These are phyloP conservation scores for Phytophthora sansomeana DNA, from an alignment of 352 stramenopile genomes.

Conservation along the genomic window DNA sequence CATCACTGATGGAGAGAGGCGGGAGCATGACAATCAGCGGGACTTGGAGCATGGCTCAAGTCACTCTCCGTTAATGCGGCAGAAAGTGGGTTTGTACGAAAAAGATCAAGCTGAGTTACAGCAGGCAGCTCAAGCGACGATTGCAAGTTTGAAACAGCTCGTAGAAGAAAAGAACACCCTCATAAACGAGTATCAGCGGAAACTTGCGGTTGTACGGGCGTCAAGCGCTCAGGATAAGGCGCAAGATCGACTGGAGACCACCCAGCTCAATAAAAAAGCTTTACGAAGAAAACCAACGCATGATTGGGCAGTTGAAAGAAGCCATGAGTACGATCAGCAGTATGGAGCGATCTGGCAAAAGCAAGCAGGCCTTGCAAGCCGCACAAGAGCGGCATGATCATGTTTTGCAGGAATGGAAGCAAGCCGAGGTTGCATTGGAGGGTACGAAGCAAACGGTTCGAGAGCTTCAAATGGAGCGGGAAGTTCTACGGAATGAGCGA, in stretches of 20 bases:
- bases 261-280: conserved; percentile 73
- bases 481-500: conserved; percentile 65
- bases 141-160: conserved; percentile 84
- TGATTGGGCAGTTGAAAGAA: conserved; percentile 78
- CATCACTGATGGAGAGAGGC: conserved; percentile 23
- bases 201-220: conserved; percentile 55
- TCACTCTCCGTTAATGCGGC: conserved; percentile 57
- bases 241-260: conserved; percentile 60
- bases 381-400: conserved; percentile 73
- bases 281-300: conserved; percentile 81
- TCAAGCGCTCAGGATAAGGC: conserved; percentile 59
- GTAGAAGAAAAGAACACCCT: conserved; percentile 80
- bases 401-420: conserved; percentile 78
- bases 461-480: conserved; percentile 66
- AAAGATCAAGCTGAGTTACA: conserved; percentile 79
- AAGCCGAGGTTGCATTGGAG: conserved; percentile 66
- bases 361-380: conserved; percentile 65
- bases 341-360: conserved; percentile 65
- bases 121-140: conserved; percentile 77
- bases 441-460: conserved; percentile 53
- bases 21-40: conserved; percentile 37
- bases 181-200: conserved; percentile 68
- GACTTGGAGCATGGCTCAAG: conserved; percentile 23
- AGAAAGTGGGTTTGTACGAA: conserved; percentile 79
- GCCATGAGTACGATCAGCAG: conserved; percentile 71